Evolutionary conservation across 2,329 filamentous ascomycete species (phyloP), one percentile per base, ranked within the genome.

Genomic region (Ceratocystis smalleyi): DNA sequence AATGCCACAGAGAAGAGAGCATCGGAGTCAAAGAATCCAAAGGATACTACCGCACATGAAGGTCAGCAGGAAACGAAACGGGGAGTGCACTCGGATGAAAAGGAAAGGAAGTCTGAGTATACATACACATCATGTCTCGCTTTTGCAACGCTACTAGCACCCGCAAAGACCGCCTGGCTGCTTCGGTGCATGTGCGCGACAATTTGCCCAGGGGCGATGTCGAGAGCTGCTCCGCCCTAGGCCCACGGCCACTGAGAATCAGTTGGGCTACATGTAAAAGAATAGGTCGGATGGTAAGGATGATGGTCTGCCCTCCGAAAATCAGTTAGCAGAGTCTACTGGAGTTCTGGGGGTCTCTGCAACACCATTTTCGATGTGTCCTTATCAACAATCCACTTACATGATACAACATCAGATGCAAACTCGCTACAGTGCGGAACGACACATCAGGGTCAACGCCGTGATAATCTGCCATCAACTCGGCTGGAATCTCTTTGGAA

Each of bases 401-500:
- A 67, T 73, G 71, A 47, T 72, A 72, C 5, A 73, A 67, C 71
- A 73, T 73, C 55, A 73, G 67, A 54, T 73, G 71, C 1, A 73
- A 55, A 0, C 71, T 72, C 12, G 71, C 71, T 19, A 71, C 72
- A 1, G 71, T 73, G 61, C 71, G 67, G 24, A 72, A 35, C 15
- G 69, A 71, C 4, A 72, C 69, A n/a, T 72, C 70, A 3, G 63
- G 61, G 3, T 17, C 66, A 3, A 64, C 65, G 64, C 8, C 69
- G 64, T 64, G 70, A 59, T 55, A 68, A 68, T 43, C 70, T 67
- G 47, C 68, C 65, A 64, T 70, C 67, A 65, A 45, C 17, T 68
- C 68, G 1, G 66, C 66, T 0, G 68, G 68, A 5, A 69, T 68
- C 55, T 68, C 67, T 43, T 68, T 68, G 3, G 67, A 67, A 10